Percentiles rank a stretch among this genome's conserved stretches.
phyloP scores from a whole-genome alignment of 257 asterid genomes.

The Oldenlandia corymbosa region DNA sequence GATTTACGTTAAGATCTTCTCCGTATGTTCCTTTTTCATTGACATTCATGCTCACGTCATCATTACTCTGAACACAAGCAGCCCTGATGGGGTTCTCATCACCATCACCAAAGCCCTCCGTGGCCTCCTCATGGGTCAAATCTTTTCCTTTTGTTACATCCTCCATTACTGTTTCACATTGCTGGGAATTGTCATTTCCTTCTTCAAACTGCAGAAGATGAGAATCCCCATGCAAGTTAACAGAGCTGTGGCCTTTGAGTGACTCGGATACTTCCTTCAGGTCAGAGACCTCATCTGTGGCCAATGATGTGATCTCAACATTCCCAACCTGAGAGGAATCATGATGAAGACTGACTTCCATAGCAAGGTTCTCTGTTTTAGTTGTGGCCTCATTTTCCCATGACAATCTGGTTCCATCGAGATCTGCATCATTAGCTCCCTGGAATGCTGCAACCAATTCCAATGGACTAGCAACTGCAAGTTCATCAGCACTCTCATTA shows the following conservation, averaged over 20 bases:
- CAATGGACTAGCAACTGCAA: background rate
- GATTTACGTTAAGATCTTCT: slow-evolving; percentile 5
- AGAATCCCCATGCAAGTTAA: background rate
- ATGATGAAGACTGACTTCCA: background rate
- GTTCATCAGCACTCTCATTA: slow-evolving; percentile 5
- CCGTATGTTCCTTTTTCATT: background rate
- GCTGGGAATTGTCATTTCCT: background rate
- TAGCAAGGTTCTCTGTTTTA: background rate
- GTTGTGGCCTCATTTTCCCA: slow-evolving; percentile 9
- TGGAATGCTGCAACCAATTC: slow-evolving; percentile 5
- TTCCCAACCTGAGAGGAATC: background rate
- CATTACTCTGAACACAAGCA: background rate
- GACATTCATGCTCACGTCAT: background rate
- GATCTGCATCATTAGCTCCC: background rate
- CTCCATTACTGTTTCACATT: background rate
- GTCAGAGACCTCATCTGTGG: background rate
- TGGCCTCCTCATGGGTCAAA: background rate
- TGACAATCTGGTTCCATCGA: slow-evolving; percentile 6
- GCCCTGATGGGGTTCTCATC: background rate
- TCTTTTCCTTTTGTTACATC: background rate
- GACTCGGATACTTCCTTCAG: slow-evolving; percentile 15
- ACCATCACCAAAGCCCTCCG: slow-evolving; percentile 11
- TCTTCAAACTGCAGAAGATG: background rate
- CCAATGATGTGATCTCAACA: background rate
- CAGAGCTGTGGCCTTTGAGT: slow-evolving; percentile 9